Percentiles rank a stretch among this genome's conserved stretches.
phyloP scores from a whole-genome alignment of 306 rosid species.

The Glycyrrhiza uralensis region DNA sequence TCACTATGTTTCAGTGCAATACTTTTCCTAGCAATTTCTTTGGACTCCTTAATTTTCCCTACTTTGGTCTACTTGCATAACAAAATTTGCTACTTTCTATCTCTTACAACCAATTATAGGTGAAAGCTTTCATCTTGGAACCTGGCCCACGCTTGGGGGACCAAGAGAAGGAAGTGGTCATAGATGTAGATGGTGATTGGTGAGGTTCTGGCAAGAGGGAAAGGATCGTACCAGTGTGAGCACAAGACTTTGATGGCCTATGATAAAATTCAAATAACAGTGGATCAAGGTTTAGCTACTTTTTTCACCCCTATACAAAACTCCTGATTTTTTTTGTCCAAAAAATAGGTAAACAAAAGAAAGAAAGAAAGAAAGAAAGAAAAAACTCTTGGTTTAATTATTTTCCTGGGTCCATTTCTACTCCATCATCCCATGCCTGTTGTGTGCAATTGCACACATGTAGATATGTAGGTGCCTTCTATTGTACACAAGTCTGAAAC shows the following conservation, averaged over 20 bases:
- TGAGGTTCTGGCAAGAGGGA: constrained; percentile 82
- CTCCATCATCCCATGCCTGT: not conserved
- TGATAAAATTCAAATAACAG: constrained; percentile 60
- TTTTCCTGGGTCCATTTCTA: not conserved
- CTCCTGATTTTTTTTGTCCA: too few relatives aligned
- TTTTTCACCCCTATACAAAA: constrained; percentile 53
- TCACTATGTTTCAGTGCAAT: not conserved
- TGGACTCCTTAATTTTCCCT: not conserved
- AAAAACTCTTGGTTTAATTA: not conserved
- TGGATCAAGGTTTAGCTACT: constrained; percentile 86
- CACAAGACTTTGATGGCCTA: constrained; percentile 63
- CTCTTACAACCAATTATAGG: constrained; percentile 43
- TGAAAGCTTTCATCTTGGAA: constrained; percentile 70
- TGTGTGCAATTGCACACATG: not conserved
- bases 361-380: too few relatives aligned
- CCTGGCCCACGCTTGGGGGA: constrained; percentile 53
- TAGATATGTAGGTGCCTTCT: too few relatives aligned
- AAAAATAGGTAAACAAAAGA: too few relatives aligned
- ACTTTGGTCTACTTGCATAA: not conserved
- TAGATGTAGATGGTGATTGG: constrained; percentile 88
- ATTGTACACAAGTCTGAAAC: too few relatives aligned
- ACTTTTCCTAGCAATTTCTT: not conserved
- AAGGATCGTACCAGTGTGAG: constrained; percentile 57
- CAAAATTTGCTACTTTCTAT: not conserved
- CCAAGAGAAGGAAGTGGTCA: constrained; percentile 61